Base-by-base conservation (phyloP, 768 basidiomycete genomes). In the Mycena pura region DNA sequence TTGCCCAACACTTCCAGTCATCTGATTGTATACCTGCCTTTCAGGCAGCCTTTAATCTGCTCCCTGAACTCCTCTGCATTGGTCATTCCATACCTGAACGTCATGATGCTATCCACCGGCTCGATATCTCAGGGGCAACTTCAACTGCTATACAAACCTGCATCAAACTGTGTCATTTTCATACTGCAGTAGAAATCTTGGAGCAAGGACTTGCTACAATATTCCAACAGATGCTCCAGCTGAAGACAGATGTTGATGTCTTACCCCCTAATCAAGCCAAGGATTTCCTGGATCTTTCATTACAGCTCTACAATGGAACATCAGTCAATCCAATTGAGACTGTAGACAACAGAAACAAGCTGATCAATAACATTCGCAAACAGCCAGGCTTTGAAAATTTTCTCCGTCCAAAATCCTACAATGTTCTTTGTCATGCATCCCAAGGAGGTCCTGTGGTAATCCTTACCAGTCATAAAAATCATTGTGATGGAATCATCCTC, bases 401-500 rank as follows among this genome's bases (percentile, higher is more conserved):
- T 28, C 49, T 66, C 9, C 38, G 28, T 9, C 61, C 59, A 21
- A 24, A 34, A 3, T 32, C 52, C 6, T 63, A 63, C 31, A 22
- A 29, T 15, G 31, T 56, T 19, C 54, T 66, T 15, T 43, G 32
- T 25, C 27, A 47, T 19, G 68, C 63, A 6, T 55, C 68, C 19
- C n/a, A 64, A 25, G 52, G 49, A 14, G 68, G 68, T 31, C 66
- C 60, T 25, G 54, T 69, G 17, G 54, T 69, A 11, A 53, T 69
- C 21, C 39, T 68, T 8, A 66, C 57, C 38, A 56, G 36, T 34
- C 51, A 38, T 36, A 38, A 24, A 58, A 52, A 54, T 24, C 13
- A 5, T 25, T 68, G 66, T 44, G 66, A 67, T 52, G 63, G 57
- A 13, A 25, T 69, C 10, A 69, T 69, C 34, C 31, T 69, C 19